Evolutionary conservation across 2,329 filamentous ascomycete species (phyloP), one percentile per base, ranked within the genome.

Genomic region (Ceratocystis harringtonii): DNA sequence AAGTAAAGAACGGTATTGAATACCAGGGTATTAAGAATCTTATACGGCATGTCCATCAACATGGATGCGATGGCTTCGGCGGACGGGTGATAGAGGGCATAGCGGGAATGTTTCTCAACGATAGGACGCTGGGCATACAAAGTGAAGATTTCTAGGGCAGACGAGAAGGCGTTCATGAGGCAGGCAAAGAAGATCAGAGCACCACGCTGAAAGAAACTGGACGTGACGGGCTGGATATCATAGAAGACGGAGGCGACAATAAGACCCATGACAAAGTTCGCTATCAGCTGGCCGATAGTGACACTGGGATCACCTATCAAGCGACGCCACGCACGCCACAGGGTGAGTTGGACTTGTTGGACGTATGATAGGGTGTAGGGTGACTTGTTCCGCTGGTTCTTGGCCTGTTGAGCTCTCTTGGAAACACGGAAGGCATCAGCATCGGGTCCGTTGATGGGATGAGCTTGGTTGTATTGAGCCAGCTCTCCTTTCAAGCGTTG

Each of bases 81-180:
- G 8, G 88, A 91, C 0, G 92, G 90, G 71, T 95, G 92, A 71
- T 96, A 95, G 19, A 96, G 80, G 19, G 91, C 90, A 73, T 95
- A 96, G 66, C 88, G 84, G 65, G 81, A 78, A 70, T 96, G 92
- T 73, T 96, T 96, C 73, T 96, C 90, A 68, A 96, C 90, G 70
- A 96, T 95, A 1, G 89, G 88, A 45, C 92, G 87, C 81, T 96
- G 91, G 1, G 89, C 84, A 72, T 94, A 96, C 3, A 96, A 80
- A 0, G 89, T 91, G 43, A 94, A 75, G 72, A 96, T 94, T 71
- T 94, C 90, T 48, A 94, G 81, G 65, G 88, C 87, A 72, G 84
- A 88, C 68, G 86, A 81, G 71, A 95, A 94, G 60, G 89, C 90
- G 74, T 94, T 95, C 78, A 94, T 85, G 68, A 96, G 78, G 71